phyloP scores from a whole-genome alignment of 345 rosid species.

The Erucastrum elatum region DNA sequence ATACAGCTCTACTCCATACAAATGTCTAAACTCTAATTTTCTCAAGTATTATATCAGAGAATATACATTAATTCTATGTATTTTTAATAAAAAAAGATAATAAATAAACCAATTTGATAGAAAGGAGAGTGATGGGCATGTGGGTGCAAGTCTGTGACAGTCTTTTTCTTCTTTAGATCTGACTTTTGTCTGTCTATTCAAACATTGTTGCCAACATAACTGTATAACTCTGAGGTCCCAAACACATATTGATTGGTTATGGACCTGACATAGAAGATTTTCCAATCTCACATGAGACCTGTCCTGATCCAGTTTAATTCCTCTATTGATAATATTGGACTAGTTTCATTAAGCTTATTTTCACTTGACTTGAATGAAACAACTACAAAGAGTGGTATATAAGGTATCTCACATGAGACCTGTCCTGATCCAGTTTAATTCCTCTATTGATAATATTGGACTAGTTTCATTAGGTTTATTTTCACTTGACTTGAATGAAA shows the following conservation, averaged over 20 bases:
- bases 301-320: constrained; percentile 19
- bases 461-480: background rate
- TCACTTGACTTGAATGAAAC: background rate
- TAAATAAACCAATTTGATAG: background rate
- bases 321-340: background rate
- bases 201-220: constrained; percentile 38
- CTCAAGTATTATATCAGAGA: background rate
- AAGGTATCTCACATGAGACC: constrained; percentile 27
- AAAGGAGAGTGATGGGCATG: constrained; percentile 37
- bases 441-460: background rate
- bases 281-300: constrained; percentile 33
- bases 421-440: constrained; percentile 23
- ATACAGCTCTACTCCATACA: constrained; percentile 30
- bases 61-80: constrained; percentile 6
- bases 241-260: constrained; percentile 12
- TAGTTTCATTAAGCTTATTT: constrained; percentile 2
- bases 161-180: constrained; percentile 33
- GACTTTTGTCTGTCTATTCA: constrained; percentile 39
- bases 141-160: constrained; percentile 39
- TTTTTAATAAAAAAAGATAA: background rate
- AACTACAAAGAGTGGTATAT: background rate
- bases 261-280: constrained; percentile 21
- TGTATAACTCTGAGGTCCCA: constrained; percentile 27
- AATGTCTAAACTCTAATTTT: constrained; percentile 8
- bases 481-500: background rate